phyloP scores from a whole-genome alignment of 495 filamentous ascomycete genomes.

The Penicillium robsamsonii region DNA sequence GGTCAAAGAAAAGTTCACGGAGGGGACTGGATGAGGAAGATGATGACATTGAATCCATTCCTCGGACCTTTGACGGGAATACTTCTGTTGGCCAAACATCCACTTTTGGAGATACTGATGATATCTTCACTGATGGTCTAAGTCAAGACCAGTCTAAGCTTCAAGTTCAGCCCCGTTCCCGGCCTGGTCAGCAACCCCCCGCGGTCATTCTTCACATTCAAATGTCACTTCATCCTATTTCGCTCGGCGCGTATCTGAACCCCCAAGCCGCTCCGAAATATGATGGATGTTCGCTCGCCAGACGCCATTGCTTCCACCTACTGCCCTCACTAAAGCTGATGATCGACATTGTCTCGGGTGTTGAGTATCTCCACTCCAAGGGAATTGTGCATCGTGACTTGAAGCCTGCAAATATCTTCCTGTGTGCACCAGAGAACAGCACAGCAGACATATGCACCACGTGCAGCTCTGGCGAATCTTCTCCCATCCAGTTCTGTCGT shows the following conservation, averaged over 20 bases:
- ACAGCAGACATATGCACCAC: constrained; percentile 26
- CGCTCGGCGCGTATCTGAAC: constrained; percentile 47
- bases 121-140: constrained; percentile 53
- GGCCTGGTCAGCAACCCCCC: constrained; percentile 29
- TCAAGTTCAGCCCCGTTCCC: constrained; percentile 31
- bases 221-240: constrained; percentile 54
- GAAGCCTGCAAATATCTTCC: constrained; percentile 71
- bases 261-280: constrained; percentile 22
- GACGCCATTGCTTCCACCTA: constrained; percentile 52
- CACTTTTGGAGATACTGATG: constrained; percentile 37
- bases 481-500: constrained; percentile 38
- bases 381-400: constrained; percentile 66
- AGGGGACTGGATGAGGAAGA: constrained; percentile 34
- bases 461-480: constrained; percentile 29
- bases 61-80: constrained; percentile 31
- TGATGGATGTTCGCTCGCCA: constrained; percentile 13
- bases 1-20: constrained; percentile 34
- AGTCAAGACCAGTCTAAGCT: constrained; percentile 41
- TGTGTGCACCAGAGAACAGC: constrained; percentile 38
- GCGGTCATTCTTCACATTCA: constrained; percentile 53
- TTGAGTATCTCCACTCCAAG: constrained; percentile 62
- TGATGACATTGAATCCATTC: constrained; percentile 44
- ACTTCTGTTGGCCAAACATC: constrained; percentile 32
- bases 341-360: constrained; percentile 43
- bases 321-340: constrained; percentile 44